These are phyloP conservation scores for Starmerella floris DNA, from an alignment of 805 yeast species.

Conservation along the genomic window DNA sequence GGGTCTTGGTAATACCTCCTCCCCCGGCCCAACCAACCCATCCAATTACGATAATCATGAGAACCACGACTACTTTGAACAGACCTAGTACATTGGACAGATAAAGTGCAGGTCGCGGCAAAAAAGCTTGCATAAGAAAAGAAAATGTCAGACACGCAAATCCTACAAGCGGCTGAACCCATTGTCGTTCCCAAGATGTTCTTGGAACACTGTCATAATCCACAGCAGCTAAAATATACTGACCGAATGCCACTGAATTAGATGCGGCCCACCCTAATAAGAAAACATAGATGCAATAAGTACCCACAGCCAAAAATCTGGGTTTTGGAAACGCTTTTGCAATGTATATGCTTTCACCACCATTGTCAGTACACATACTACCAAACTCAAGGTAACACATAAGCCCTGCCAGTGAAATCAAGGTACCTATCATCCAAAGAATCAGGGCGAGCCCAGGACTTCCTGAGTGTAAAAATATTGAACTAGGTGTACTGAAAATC, in stretches of 20 bases:
- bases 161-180: conserved; percentile 71
- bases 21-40: conserved; percentile 72
- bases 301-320: conserved; percentile 48
- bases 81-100: conserved; percentile 55
- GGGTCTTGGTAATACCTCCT: conserved; percentile 38
- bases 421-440: conserved; percentile 62
- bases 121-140: conserved; percentile 46
- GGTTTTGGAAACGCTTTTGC: conserved; percentile 62
- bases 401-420: conserved; percentile 51
- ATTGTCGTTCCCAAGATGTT: conserved; percentile 28
- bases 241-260: conserved; percentile 68
- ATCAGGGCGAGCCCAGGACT: conserved; percentile 60
- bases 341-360: conserved; percentile 74
- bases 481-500: conserved; percentile 57
- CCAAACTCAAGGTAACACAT: conserved; percentile 73
- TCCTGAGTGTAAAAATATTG: conserved; percentile 42
- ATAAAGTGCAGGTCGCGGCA: conserved; percentile 52
- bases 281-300: conserved; percentile 58
- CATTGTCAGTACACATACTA: conserved; percentile 53
- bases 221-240: conserved; percentile 47
- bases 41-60: conserved; percentile 61
- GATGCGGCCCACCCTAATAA: conserved; percentile 79
- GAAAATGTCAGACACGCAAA: conserved; percentile 61
- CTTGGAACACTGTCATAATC: not conserved
- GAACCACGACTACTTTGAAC: conserved; percentile 57